phyloP scores from a whole-genome alignment of 352 stramenopile species.

The Phytophthora gonapodyides region DNA sequence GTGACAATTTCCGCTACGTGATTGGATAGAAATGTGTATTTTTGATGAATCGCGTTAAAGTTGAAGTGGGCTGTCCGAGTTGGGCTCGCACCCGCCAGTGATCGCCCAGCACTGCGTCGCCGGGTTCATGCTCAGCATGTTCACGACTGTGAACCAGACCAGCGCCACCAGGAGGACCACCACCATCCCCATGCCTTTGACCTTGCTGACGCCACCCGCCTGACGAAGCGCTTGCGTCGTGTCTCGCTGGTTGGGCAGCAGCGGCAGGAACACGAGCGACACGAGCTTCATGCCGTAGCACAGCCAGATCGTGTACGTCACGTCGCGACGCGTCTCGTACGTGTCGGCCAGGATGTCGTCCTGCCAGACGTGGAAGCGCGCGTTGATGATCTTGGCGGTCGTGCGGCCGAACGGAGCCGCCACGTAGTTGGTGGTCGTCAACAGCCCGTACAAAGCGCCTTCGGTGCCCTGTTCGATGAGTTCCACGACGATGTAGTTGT shows the following conservation, averaged over 20 bases:
- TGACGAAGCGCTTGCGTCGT: conserved; percentile 42
- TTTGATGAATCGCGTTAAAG: conserved; percentile 4
- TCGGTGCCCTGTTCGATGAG: conserved; percentile 58
- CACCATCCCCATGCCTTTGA: conserved; percentile 43
- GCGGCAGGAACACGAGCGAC: conserved; percentile 51
- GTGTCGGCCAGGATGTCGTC: conserved; percentile 54
- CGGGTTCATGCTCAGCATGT: conserved; percentile 60
- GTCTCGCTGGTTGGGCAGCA: conserved; percentile 51
- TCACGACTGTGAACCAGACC: conserved; percentile 51
- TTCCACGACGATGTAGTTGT: conserved; percentile 63
- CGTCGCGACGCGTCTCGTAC: conserved; percentile 50
- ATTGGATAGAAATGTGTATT: conserved; percentile 26
- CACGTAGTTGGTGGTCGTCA: conserved; percentile 58
- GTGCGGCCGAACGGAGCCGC: conserved; percentile 50
- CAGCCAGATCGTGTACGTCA: conserved; percentile 61
- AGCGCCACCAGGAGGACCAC: conserved; percentile 41
- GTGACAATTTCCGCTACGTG: conserved; percentile 9
- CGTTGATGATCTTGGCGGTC: conserved; percentile 62
- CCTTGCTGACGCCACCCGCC: conserved; percentile 46
- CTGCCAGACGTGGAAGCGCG: conserved; percentile 55
- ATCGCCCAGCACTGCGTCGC: conserved; percentile 70
- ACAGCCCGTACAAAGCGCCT: conserved; percentile 55
- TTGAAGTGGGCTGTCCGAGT: conserved; percentile 16
- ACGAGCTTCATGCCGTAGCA: conserved; percentile 60
- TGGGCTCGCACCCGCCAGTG: conserved; percentile 55